Base-by-base conservation (phyloP, 805 yeast species). In the Nakazawaea molendinolei region DNA sequence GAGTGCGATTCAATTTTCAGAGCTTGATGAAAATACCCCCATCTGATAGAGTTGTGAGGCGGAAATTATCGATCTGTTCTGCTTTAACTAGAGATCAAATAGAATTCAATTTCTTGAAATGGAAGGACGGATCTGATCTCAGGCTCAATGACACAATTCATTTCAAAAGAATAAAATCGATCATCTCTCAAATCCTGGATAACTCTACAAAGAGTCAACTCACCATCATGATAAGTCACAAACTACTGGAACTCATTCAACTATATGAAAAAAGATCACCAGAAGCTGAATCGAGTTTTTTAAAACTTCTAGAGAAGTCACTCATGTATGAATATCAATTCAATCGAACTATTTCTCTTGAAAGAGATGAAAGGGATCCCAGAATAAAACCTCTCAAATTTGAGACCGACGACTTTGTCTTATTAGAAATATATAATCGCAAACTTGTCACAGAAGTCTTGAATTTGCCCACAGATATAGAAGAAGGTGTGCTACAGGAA, bases 261-360 rank as follows among this genome's bases (percentile, higher is more conserved):
- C 8, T 23, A 3, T 31, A 23, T 13, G 28, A 31, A 23, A 14
- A 8, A 12, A 7, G 1, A 3, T 5, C 12, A 3, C 12, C 10
- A 3, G 28, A 12, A 16, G 28, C 14, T 9, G 34, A 31, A 16
- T 15, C 9, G 6, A 8, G 10, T 10, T 30, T 38, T 20, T 25
- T 38, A 5, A n/a, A 18, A n/a, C 9, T 28, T 8, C 12, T 38
- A 12, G 3, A 14, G 5, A 23, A 28, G 5, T 31, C 31, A 4
- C 24, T 38, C 18, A 19, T n/a, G 10, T 25, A 38, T 25, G 41
- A 38, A 20, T 27, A 32, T 14, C 8, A 8, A 2, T 23, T 20
- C n/a, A n/a, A n/a, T n/a, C n/a, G n/a, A n/a, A n/a, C n/a, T n/a
- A n/a, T n/a, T n/a, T n/a, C n/a, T n/a, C n/a, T n/a, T n/a, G n/a